Evolutionary conservation across 495 filamentous ascomycete genomes (phyloP), one percentile per base, ranked within the genome.

Genomic region (Platismatia glauca): DNA sequence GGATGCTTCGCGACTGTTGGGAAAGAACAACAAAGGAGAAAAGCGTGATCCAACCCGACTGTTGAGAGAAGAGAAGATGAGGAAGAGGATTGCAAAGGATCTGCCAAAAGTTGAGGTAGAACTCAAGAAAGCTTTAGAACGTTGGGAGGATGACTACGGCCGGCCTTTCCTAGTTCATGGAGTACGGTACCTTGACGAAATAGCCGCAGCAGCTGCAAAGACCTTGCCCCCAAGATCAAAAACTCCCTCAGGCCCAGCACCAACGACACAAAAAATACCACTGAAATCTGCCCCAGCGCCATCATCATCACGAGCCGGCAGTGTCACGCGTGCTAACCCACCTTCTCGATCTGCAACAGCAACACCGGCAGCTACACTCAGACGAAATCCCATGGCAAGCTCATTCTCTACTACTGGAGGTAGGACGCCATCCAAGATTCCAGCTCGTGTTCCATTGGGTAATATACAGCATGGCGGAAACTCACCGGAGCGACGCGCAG

Each of bases 21-120:
- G 82, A 63, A 88, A 91, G 44, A 92, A 92, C 4, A 84, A 86
- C 60, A 96, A 93, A 75, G 89, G 91, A 57, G 91, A 96, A 72
- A 86, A 84, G 69, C 88, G 94, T 68, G 94, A 99, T 72, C 94
- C 94, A 0, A 91, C 90, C 34, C 90, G 95, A 72, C 79, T 99
- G n/a, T 77, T 99, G 35, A 82, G 94, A 31, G 94, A 99, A 71
- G 94, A 99, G 77, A 97, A 96, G 80, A 94, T 96, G 90, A 84
- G 94, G 46, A 99, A 97, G 81, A 79, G 91, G 33, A 95, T 97
- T 62, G 80, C 90, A 20, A 97, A 97, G 74, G 94, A 99, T 66
- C 79, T 99, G 50, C 94, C 94, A 8, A 97, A 94, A 73, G 79
- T 99, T 20, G 88, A 91, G 59, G 79, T 79, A 0, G 91, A 97